These are phyloP conservation scores for Tetrapyrgos nigripes DNA, from an alignment of 1,284 basidiomycete genomes.

Conservation along the genomic window DNA sequence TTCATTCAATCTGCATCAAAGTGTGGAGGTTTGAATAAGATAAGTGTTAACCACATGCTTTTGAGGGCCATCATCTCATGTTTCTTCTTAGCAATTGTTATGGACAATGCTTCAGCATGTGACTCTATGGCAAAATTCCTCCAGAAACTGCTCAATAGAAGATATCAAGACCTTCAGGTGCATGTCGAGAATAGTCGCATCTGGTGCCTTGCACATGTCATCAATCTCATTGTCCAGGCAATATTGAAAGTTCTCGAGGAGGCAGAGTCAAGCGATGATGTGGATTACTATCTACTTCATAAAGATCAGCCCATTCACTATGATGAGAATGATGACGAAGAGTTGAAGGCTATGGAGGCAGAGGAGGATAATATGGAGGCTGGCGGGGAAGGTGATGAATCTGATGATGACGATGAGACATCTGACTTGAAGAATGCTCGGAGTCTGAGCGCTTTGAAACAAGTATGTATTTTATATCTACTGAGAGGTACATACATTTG, in stretches of 20 bases:
- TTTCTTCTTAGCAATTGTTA: no score
- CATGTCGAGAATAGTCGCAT: no score
- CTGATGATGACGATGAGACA: constrained; percentile 7
- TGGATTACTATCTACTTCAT: constrained; percentile 32
- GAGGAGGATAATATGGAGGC: no score
- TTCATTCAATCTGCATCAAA: constrained; percentile 25
- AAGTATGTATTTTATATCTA: background rate
- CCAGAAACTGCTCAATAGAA: no score
- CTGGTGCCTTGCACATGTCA: no score
- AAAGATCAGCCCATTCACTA: constrained; percentile 36
- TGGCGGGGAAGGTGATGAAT: constrained; percentile 16
- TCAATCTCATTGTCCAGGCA: constrained; percentile 44
- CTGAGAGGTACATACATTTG: background rate
- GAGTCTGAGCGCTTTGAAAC: background rate
- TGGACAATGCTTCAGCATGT: no score
- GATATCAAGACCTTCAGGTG: no score
- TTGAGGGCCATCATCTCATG: background rate
- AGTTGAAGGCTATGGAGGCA: constrained; percentile 18
- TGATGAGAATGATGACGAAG: constrained; percentile 28
- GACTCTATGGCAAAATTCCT: no score
- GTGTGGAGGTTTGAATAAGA: constrained; percentile 33
- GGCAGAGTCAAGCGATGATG: constrained; percentile 32
- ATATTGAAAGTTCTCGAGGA: constrained; percentile 33
- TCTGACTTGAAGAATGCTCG: background rate
- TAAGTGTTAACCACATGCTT: constrained; percentile 25